Conservation (phyloP, 2,329 filamentous ascomycete genomes). For the Penicillium sclerotigenum region DNA sequence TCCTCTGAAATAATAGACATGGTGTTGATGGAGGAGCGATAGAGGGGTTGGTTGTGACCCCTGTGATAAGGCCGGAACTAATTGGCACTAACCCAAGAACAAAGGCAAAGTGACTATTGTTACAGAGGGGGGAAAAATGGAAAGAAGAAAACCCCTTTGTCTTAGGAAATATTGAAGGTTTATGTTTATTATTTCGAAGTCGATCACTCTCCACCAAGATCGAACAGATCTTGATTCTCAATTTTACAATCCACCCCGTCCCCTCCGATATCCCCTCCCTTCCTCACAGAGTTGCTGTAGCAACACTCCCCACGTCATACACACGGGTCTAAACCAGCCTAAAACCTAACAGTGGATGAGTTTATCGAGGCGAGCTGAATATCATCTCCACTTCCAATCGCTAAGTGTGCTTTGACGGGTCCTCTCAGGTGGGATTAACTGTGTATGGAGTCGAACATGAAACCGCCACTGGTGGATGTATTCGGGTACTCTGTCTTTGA, state of each 20-base stretch:
- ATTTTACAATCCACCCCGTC: constrained; percentile 3
- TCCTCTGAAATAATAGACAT: constrained; percentile 40
- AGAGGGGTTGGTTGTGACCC: constrained; percentile 6
- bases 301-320: constrained; percentile 25
- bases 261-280: constrained; percentile 4
- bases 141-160: neutral
- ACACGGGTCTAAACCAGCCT: constrained; percentile 9
- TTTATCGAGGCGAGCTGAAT: constrained; percentile 21
- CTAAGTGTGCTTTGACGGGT: neutral
- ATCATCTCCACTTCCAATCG: constrained; percentile 9
- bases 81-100: constrained; percentile 1
- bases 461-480: neutral
- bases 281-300: constrained; percentile 17
- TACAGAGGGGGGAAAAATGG: neutral
- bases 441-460: neutral
- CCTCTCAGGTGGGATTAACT: neutral
- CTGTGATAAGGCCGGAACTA: constrained; percentile 4
- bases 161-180: neutral
- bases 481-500: neutral
- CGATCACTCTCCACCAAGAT: constrained; percentile 10
- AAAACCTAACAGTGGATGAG: neutral
- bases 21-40: constrained; percentile 13
- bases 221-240: constrained; percentile 16
- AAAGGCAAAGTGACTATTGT: constrained; percentile 1
- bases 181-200: constrained; percentile 8